Evolutionary conservation across 371 early-diverging fungal genomes (phyloP).

Genomic region (Batkoa obscura): DNA sequence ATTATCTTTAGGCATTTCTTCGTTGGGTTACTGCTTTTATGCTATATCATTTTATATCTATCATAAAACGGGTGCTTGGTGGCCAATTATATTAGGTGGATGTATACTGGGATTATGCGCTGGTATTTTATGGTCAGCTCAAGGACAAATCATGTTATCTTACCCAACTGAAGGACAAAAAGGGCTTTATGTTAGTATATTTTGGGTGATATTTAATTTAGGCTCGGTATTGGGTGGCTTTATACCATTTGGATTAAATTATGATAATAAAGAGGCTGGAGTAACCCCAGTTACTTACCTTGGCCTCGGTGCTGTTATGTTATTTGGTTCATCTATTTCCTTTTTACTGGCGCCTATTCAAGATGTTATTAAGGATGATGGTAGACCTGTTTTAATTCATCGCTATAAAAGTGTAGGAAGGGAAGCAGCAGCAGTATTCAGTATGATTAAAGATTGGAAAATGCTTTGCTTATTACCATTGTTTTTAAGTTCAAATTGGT

Average conservation of each 20-base stretch:
- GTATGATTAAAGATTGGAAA: slow-evolving; percentile 40
- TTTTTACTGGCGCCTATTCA: slow-evolving; percentile 31
- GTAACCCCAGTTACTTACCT: slow-evolving; percentile 37
- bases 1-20: slow-evolving; percentile 24
- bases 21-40: slow-evolving; percentile 30
- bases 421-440: slow-evolving; percentile 33
- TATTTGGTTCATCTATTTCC: slow-evolving; percentile 27
- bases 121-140: slow-evolving; percentile 38
- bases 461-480: slow-evolving; percentile 38
- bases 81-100: slow-evolving; percentile 31
- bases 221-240: slow-evolving; percentile 55
- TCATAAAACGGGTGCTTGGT: slow-evolving; percentile 17
- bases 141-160: slow-evolving; percentile 47
- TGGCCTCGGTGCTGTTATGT: slow-evolving; percentile 42
- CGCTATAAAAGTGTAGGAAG: slow-evolving; percentile 22
- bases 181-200: slow-evolving; percentile 52
- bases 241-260: slow-evolving; percentile 41
- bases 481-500: slow-evolving; percentile 54
- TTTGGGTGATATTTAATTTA: slow-evolving; percentile 61
- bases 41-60: slow-evolving; percentile 28
- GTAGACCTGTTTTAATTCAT: slow-evolving; percentile 26
- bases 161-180: slow-evolving; percentile 44
- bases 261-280: slow-evolving; percentile 13
- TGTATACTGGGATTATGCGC: slow-evolving; percentile 40
- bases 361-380: slow-evolving; percentile 38